Conservation (phyloP, 2,329 filamentous ascomycete species). For the Neonectria coccinea region DNA sequence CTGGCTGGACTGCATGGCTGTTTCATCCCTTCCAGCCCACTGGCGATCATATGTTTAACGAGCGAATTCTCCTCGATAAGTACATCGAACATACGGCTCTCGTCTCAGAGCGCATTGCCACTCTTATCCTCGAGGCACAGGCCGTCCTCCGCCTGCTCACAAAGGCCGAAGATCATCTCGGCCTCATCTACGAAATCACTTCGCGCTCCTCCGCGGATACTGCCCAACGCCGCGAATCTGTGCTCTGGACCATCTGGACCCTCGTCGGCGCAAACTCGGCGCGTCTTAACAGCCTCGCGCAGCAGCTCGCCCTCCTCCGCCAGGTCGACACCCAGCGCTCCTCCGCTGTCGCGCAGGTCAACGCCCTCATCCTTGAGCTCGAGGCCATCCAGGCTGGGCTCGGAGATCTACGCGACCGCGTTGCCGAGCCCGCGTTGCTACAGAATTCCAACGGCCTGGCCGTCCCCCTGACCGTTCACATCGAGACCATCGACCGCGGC, state of each 20-base stretch:
- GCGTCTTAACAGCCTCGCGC: slow-evolving; percentile 69
- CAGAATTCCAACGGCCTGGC: slow-evolving; percentile 50
- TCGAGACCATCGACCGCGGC: slow-evolving; percentile 78
- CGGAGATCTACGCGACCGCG: slow-evolving; percentile 77
- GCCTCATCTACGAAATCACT: slow-evolving; percentile 76
- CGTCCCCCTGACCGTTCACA: slow-evolving; percentile 78
- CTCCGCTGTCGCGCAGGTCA: slow-evolving; percentile 76
- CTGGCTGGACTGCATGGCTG: slow-evolving; percentile 56
- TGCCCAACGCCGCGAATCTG: slow-evolving; percentile 70
- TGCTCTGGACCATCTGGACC: slow-evolving; percentile 79
- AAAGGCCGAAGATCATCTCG: slow-evolving; percentile 76
- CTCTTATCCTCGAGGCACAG: slow-evolving; percentile 77
- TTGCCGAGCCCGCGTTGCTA: slow-evolving; percentile 73
- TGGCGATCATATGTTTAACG: slow-evolving; percentile 56
- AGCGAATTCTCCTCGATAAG: slow-evolving; percentile 74
- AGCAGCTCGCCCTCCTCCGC: slow-evolving; percentile 72
- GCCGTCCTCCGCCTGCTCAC: slow-evolving; percentile 73
- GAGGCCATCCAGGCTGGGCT: slow-evolving; percentile 78
- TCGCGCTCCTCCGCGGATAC: slow-evolving; percentile 71
- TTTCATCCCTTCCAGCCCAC: slow-evolving; percentile 73
- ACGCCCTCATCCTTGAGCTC: slow-evolving; percentile 76
- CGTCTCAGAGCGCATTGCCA: slow-evolving; percentile 76
- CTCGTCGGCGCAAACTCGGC: slow-evolving; percentile 76
- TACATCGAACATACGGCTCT: slow-evolving; percentile 79
- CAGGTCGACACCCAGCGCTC: slow-evolving; percentile 75